These are phyloP conservation scores for Solanum pinnatisectum DNA, from an alignment of 257 asterid genomes.

Conservation along the genomic window DNA sequence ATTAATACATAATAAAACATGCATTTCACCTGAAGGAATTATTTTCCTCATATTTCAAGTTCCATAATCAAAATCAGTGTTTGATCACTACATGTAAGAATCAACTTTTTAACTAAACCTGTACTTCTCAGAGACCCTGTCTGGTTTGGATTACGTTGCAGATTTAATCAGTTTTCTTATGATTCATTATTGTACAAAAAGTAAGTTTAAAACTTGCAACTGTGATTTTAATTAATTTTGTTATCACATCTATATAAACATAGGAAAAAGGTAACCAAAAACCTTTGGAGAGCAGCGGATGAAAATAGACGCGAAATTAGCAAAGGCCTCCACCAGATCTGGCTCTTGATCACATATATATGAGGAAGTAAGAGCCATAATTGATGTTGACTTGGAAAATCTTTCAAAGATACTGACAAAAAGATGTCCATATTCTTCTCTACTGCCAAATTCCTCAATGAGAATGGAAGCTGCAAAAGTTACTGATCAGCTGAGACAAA, in stretches of 20 bases:
- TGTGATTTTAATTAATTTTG: neutral
- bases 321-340: constrained; percentile 84
- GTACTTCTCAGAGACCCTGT: neutral
- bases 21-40: neutral
- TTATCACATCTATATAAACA: neutral
- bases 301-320: constrained; percentile 62
- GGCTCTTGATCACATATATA: constrained; percentile 95
- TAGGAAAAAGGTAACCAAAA: constrained; percentile 8
- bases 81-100: neutral
- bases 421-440: constrained; percentile 66
- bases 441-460: constrained; percentile 74
- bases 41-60: neutral
- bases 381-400: constrained; percentile 65
- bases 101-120: neutral
- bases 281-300: constrained; percentile 76
- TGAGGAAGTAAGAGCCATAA: constrained; percentile 77
- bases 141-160: neutral
- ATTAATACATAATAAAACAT: neutral
- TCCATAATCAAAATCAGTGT: neutral
- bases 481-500: neutral
- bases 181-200: neutral
- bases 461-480: constrained; percentile 61
- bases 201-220: neutral
- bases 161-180: neutral
- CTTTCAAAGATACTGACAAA: constrained; percentile 64